A percentile compares a stretch with the other conserved stretches of the same genome.
Conservation (phyloP, 257 asterid genomes). For the Avicennia marina region DNA sequence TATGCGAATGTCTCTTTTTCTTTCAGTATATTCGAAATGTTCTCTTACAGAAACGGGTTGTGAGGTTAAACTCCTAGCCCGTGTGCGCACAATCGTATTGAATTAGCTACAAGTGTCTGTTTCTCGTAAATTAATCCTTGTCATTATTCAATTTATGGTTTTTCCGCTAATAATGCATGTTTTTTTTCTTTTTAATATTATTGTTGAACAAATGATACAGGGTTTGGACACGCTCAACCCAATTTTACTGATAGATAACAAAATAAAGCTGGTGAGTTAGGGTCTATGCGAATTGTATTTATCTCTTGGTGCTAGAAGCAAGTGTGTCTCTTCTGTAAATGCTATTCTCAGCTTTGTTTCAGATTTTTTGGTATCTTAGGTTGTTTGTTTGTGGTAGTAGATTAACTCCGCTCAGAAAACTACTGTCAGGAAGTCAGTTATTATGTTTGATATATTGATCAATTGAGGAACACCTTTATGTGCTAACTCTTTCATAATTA, state of each 20-base stretch:
- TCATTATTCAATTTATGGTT: not conserved
- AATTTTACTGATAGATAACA: slow-evolving; percentile 61
- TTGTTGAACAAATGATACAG: slow-evolving; percentile 39
- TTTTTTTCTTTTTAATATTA: not conserved
- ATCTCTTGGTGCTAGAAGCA: not conserved
- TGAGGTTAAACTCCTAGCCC: not conserved
- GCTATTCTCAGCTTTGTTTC: no score
- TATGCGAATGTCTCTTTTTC: not conserved
- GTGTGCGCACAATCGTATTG: no score
- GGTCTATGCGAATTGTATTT: not conserved
- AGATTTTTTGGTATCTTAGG: no score
- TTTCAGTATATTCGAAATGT: not conserved
- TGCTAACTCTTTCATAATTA: not conserved
- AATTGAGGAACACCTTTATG: no score
- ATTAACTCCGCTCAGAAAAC: no score
- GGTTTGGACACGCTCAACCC: slow-evolving; percentile 83
- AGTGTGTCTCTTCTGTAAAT: not conserved
- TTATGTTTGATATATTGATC: not conserved
- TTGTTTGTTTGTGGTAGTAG: no score
- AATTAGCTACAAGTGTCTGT: not conserved
- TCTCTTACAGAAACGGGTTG: not conserved
- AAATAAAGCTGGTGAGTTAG: slow-evolving; percentile 74
- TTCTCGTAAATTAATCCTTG: not conserved
- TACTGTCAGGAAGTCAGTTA: no score
- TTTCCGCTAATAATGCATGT: not conserved